Percentiles rank a stretch among this genome's conserved stretches.
These are phyloP conservation scores for Dioszegia hungarica DNA, from an alignment of 768 basidiomycete genomes.

Conservation along the genomic window DNA sequence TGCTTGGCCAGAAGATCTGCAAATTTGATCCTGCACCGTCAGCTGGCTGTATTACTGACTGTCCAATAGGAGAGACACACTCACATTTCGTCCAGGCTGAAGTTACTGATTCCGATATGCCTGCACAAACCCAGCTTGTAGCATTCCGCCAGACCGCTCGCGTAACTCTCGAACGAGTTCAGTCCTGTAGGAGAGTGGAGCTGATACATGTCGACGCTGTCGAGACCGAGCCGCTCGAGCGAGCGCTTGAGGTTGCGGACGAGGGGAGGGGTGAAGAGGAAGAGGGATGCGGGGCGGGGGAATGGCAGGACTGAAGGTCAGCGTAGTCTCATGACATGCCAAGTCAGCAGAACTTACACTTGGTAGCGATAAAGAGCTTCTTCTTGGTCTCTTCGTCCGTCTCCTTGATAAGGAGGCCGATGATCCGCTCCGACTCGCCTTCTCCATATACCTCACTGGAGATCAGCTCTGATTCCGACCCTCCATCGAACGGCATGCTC, in stretches of 20 bases:
- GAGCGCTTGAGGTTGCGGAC: constrained; percentile 28
- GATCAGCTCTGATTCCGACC: neutral
- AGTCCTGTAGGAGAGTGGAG: constrained; percentile 37
- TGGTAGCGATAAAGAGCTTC: constrained; percentile 44
- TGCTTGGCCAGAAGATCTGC: constrained; percentile 30
- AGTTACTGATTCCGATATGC: constrained; percentile 44
- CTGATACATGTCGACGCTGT: constrained; percentile 40
- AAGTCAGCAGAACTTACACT: constrained; percentile 26
- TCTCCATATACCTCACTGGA: constrained; percentile 38
- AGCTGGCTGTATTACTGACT: neutral
- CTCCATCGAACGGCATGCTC: neutral
- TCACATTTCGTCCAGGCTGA: constrained; percentile 41
- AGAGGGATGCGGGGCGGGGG: constrained; percentile 28
- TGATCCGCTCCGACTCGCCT: constrained; percentile 43
- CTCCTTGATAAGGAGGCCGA: constrained; percentile 40
- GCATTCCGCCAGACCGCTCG: constrained; percentile 37
- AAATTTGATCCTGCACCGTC: constrained; percentile 34
- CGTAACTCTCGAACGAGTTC: constrained; percentile 37
- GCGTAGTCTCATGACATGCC: neutral
- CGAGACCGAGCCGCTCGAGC: constrained; percentile 33
- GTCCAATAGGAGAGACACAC: neutral
- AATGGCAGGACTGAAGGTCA: constrained; percentile 27
- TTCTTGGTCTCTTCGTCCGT: constrained; percentile 30
- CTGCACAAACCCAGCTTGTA: constrained; percentile 42
- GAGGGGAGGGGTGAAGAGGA: constrained; percentile 40